Evolutionary conservation across 2,329 filamentous ascomycete genomes (phyloP).

Genomic region (Penicillium aurantiogriseum): DNA sequence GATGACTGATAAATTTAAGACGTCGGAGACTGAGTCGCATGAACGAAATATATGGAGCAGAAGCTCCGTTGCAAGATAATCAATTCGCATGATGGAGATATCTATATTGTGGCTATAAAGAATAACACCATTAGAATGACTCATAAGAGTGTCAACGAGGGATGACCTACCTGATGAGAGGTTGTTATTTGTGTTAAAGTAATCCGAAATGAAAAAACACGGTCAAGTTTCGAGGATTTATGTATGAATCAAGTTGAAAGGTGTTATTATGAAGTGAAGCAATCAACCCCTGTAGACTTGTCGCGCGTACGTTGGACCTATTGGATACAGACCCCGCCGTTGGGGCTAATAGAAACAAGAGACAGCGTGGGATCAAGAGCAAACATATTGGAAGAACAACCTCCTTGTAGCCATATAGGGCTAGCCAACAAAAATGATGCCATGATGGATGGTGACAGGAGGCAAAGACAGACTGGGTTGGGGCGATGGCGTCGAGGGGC

Average conservation of each 20-base stretch:
- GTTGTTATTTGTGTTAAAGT: not conserved
- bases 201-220: not conserved
- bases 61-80: conserved; percentile 58
- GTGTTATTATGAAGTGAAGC: conserved; percentile 16
- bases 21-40: conserved; percentile 52
- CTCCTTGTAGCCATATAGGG: conserved; percentile 18
- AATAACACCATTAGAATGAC: not conserved
- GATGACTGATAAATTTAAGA: conserved; percentile 54
- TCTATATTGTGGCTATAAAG: not conserved
- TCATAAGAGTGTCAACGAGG: not conserved
- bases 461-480: not conserved
- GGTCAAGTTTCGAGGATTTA: not conserved
- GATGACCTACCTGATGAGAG: not conserved
- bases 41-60: conserved; percentile 57
- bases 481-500: conserved; percentile 1
- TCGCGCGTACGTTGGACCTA: conserved; percentile 22
- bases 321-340: conserved; percentile 31
- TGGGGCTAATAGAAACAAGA: conserved; percentile 28
- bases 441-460: conserved; percentile 23
- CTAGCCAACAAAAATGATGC: conserved; percentile 18
- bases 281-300: conserved; percentile 14
- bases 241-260: conserved; percentile 2
- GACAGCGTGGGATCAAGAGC: conserved; percentile 1
- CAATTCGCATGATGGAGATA: conserved; percentile 50
- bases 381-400: not conserved